Percentiles rank a stretch among this genome's conserved stretches.
phyloP scores from a whole-genome alignment of 2,329 filamentous ascomycete genomes.

The Stemphylium beticola region DNA sequence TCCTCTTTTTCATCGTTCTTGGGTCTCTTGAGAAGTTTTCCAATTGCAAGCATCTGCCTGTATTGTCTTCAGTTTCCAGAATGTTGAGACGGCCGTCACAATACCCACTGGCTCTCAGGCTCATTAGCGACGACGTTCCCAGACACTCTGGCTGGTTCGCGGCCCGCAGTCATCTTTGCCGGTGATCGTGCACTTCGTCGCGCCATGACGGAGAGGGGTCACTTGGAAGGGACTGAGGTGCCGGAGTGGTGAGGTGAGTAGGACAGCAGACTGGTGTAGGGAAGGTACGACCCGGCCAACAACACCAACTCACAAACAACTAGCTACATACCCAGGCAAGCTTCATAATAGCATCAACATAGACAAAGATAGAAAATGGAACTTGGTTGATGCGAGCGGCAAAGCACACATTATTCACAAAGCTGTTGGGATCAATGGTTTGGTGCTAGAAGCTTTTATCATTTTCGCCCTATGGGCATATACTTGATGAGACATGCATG shows the following conservation, averaged over 20 bases:
- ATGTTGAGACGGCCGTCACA: neutral
- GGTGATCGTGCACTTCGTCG: constrained; percentile 13
- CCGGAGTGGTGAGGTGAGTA: neutral
- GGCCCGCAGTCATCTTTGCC: neutral
- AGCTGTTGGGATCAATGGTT: neutral
- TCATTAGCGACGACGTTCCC: constrained; percentile 14
- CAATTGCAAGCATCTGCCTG: constrained; percentile 31
- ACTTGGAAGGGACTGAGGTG: neutral
- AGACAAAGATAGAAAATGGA: neutral
- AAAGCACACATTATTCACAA: neutral
- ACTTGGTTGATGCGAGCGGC: neutral
- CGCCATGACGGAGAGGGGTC: constrained; percentile 20
- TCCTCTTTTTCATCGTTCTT: constrained; percentile 30
- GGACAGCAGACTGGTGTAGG: neutral
- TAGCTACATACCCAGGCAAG: too few relatives aligned
- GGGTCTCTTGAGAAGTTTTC: constrained; percentile 24
- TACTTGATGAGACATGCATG: constrained; percentile 13
- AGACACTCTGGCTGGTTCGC: constrained; percentile 5
- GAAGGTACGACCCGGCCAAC: neutral
- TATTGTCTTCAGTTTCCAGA: constrained; percentile 1
- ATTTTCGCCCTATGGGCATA: constrained; percentile 20
- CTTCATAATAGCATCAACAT: neutral
- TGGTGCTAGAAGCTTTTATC: constrained; percentile 18
- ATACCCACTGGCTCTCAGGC: constrained; percentile 37
- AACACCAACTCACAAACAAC: too few relatives aligned